Evolutionary conservation across 2,329 filamentous ascomycete species (phyloP).

Genomic region (Dothiorella sarmentorum): DNA sequence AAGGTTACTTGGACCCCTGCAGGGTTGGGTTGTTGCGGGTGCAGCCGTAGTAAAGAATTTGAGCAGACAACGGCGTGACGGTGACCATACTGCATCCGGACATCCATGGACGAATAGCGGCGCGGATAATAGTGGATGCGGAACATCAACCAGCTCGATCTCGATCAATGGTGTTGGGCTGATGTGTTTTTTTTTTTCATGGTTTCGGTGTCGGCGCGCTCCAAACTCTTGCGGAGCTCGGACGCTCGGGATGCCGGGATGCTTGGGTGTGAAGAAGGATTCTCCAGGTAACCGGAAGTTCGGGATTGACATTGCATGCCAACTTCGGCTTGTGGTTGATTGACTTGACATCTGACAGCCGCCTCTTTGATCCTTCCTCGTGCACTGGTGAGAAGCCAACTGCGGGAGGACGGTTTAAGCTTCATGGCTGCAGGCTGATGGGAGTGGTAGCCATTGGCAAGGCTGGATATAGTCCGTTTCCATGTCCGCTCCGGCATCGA

Average conservation of each 20-base stretch:
- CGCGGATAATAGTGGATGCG: neutral
- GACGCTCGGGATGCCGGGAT: neutral
- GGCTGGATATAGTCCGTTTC: no score
- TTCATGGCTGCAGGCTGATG: slow-evolving; percentile 2
- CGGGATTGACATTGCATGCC: no score
- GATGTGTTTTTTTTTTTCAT: no score
- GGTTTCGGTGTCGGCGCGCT: neutral
- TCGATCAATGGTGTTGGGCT: no score
- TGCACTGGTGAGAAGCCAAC: neutral
- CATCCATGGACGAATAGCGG: neutral
- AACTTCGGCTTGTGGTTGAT: neutral
- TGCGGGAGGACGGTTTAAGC: slow-evolving; percentile 15
- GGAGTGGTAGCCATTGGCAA: neutral
- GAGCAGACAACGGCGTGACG: neutral
- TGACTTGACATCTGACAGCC: neutral
- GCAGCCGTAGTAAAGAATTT: neutral
- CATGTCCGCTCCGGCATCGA: neutral
- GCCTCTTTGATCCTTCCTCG: neutral
- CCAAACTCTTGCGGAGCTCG: neutral
- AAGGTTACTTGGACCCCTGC: no score
- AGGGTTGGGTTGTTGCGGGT: neutral
- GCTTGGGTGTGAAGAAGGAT: neutral
- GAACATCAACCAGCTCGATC: no score
- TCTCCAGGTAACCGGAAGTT: no score
- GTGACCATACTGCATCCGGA: neutral